phyloP scores from a whole-genome alignment of 768 basidiomycete genomes.

The Podaxis sp. region DNA sequence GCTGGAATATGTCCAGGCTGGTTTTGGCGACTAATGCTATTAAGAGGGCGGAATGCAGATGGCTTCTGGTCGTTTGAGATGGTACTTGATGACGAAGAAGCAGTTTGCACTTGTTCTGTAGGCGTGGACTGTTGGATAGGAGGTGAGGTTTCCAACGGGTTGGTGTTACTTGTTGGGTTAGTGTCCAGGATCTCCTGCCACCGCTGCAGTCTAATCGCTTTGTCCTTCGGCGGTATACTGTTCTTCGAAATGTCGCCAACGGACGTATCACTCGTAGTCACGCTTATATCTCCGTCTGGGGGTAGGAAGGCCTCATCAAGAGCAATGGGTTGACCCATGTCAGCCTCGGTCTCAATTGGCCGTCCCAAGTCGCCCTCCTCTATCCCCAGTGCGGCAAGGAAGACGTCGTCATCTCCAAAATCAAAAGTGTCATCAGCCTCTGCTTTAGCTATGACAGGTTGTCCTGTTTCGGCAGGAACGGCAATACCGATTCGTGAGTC shows the following conservation, averaged over 20 bases:
- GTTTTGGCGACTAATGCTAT: conserved; percentile 6
- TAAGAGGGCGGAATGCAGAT: conserved; percentile 10
- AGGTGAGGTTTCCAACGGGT: not conserved
- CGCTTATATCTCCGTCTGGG: not conserved
- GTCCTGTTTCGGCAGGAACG: not conserved
- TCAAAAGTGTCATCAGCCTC: conserved; percentile 33
- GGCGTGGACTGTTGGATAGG: conserved; percentile 6
- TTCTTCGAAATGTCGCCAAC: not conserved
- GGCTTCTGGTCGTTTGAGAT: not conserved
- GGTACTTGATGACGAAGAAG: conserved; percentile 10
- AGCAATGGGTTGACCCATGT: conserved; percentile 41
- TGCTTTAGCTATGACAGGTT: conserved; percentile 10
- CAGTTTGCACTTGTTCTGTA: not conserved
- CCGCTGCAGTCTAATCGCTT: conserved; percentile 3
- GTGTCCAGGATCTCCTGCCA: conserved; percentile 6
- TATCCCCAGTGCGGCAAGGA: conserved; percentile 58
- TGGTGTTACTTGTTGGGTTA: conserved; percentile 6
- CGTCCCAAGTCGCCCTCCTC: conserved; percentile 45
- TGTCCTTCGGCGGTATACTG: not conserved
- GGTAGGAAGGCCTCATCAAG: conserved; percentile 24
- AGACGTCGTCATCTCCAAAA: conserved; percentile 66
- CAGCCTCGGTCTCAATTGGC: conserved; percentile 40
- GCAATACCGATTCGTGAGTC: not conserved
- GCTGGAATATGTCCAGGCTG: conserved; percentile 12
- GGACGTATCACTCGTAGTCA: not conserved